A percentile compares a stretch with the other conserved stretches of the same genome.
Evolutionary conservation across 148 eudicot genomes (phyloP).

Genomic region (Drosera capensis): DNA sequence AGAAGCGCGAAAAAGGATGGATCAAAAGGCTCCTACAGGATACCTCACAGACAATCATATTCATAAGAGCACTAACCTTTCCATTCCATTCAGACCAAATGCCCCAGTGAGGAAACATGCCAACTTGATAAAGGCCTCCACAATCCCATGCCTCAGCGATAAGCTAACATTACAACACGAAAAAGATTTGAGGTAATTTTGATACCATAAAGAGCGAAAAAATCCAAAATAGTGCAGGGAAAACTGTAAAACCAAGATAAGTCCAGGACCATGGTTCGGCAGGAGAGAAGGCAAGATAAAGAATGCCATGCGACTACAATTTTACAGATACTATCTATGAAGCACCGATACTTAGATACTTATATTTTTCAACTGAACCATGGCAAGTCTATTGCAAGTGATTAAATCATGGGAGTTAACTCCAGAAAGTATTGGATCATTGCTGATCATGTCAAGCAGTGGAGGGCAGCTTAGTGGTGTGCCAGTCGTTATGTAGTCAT

Average conservation of each 20-base stretch:
- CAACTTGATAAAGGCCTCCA: constrained; percentile 99
- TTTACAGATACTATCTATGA: too few relatives aligned
- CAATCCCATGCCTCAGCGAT: constrained; percentile 99
- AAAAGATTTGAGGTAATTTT: background rate
- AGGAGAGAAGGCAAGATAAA: too few relatives aligned
- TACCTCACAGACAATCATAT: background rate
- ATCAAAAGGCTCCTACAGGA: background rate
- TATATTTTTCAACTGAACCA: too few relatives aligned
- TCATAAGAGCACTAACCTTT: constrained; percentile 55
- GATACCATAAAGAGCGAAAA: background rate
- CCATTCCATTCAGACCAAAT: constrained; percentile 99
- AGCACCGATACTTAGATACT: background rate
- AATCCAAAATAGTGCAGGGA: background rate
- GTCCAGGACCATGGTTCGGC: too few relatives aligned
- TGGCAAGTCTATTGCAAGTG: constrained; percentile 3
- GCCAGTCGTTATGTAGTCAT: constrained; percentile 64
- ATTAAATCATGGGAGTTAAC: constrained; percentile 16
- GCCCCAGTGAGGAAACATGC: constrained; percentile 93
- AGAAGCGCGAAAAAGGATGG: background rate
- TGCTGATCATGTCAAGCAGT: constrained; percentile 88
- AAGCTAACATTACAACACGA: constrained; percentile 35
- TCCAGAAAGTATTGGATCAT: constrained; percentile 75
- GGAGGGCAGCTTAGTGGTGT: constrained; percentile 80
- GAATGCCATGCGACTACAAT: too few relatives aligned
- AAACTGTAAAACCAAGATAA: background rate